Evolutionary conservation across 306 rosid species (phyloP).

Genomic region (Lathyrus tuberosus): DNA sequence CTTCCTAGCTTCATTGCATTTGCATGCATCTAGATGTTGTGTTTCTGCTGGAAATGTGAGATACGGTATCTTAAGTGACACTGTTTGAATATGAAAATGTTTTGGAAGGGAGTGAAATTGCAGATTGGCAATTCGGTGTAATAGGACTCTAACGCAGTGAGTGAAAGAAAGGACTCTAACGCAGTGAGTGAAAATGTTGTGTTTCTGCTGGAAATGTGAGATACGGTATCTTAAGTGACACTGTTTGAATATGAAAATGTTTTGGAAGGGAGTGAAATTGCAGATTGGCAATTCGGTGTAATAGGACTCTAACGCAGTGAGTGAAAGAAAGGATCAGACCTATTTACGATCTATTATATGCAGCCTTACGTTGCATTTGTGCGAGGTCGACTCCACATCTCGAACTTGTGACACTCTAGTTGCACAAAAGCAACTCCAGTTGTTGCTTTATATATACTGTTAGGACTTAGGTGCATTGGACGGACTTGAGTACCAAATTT

Average conservation of each 20-base stretch:
- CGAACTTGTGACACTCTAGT: neutral
- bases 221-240: neutral
- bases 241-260: constrained; percentile 1
- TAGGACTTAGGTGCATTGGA: neutral
- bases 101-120: neutral
- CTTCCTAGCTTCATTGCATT: constrained; percentile 14
- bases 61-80: neutral
- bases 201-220: neutral
- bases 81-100: constrained; percentile 1
- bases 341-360: neutral
- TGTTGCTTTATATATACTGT: neutral
- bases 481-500: neutral
- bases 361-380: neutral
- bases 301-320: neutral
- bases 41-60: neutral
- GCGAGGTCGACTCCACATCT: neutral
- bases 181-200: too few species aligned
- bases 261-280: neutral
- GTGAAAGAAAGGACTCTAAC: neutral
- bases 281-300: neutral
- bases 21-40: neutral
- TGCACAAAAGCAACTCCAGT: neutral
- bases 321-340: neutral
- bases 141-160: neutral
- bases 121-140: neutral